Conservation (phyloP, 2,329 filamentous ascomycete species). For the Paracamarosporium sp. region DNA sequence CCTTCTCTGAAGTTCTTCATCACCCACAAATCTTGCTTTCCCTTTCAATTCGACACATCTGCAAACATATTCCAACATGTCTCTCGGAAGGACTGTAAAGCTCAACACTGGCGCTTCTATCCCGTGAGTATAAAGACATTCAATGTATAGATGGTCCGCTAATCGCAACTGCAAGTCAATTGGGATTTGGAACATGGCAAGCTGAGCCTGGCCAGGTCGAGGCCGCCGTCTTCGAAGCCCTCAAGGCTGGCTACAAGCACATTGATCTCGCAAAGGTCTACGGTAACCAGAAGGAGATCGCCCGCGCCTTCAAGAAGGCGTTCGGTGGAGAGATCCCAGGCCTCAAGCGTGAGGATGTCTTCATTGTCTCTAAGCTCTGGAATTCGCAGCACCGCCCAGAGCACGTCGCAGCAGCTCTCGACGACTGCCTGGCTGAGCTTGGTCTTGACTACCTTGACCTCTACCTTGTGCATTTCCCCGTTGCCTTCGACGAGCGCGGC, state of each 20-base stretch:
- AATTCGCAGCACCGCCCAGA: slow-evolving; percentile 78
- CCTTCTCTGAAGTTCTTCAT: background rate
- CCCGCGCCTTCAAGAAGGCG: slow-evolving; percentile 33
- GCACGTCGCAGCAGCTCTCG: slow-evolving; percentile 76
- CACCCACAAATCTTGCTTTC: background rate
- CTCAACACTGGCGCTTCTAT: slow-evolving; percentile 76
- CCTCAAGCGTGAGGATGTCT: slow-evolving; percentile 48
- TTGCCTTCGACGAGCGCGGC: slow-evolving; percentile 59
- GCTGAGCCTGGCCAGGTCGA: slow-evolving; percentile 46
- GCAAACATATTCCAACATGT: slow-evolving; percentile 18
- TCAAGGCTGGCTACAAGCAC: slow-evolving; percentile 40
- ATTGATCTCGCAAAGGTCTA: slow-evolving; percentile 39
- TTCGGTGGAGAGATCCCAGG: slow-evolving; percentile 58
- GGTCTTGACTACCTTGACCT: slow-evolving; percentile 87
- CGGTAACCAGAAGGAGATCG: slow-evolving; percentile 40
- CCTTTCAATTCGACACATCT: background rate
- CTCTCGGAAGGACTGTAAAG: slow-evolving; percentile 51
- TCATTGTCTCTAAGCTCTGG: slow-evolving; percentile 80
- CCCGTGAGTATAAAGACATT: slow-evolving; percentile 71
- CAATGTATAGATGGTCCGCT: slow-evolving; percentile 67
- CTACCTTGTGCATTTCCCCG: slow-evolving; percentile 77
- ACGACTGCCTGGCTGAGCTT: slow-evolving; percentile 75
- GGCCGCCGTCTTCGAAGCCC: slow-evolving; percentile 46
- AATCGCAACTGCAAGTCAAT: slow-evolving; percentile 65
- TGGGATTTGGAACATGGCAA: slow-evolving; percentile 43